phyloP scores from a whole-genome alignment of 2,329 filamentous ascomycete genomes.

The Rutstroemia sp. region DNA sequence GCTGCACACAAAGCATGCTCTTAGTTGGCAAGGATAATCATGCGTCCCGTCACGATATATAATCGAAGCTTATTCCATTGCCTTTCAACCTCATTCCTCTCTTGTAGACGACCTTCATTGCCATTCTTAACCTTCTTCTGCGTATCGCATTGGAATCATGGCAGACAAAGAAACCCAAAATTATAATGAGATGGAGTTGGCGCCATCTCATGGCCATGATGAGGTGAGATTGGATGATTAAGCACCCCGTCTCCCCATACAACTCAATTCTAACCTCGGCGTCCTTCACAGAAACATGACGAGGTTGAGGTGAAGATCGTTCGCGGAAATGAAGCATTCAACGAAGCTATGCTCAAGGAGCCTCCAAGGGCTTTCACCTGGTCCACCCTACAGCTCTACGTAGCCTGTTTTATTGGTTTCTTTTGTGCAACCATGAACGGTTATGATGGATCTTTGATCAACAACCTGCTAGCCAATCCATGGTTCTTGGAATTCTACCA shows the following conservation, averaged over 20 bases:
- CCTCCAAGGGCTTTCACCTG: conserved; percentile 37
- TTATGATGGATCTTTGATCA: conserved; percentile 44
- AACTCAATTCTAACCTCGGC: background rate
- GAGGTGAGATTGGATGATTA: conserved; percentile 4
- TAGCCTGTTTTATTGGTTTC: conserved; percentile 40
- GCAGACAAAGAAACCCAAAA: background rate
- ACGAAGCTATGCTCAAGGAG: conserved; percentile 48
- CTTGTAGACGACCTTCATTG: background rate
- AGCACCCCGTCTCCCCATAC: background rate
- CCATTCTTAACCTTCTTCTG: background rate
- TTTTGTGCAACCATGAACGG: conserved; percentile 46
- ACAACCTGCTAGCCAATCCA: conserved; percentile 39
- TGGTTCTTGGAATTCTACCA: conserved; percentile 35
- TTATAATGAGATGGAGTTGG: background rate
- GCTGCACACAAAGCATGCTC: background rate
- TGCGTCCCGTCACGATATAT: background rate
- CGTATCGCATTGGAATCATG: background rate
- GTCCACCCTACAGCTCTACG: conserved; percentile 36
- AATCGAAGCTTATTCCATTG: background rate
- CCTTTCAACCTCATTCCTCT: background rate
- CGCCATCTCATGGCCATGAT: conserved; percentile 3
- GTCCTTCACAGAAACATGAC: conserved; percentile 21
- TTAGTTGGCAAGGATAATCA: background rate
- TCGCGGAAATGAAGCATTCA: conserved; percentile 45
- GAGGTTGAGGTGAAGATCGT: conserved; percentile 36